Conservation (phyloP, 768 basidiomycete species). For the Hygrophoropsis aurantiaca region DNA sequence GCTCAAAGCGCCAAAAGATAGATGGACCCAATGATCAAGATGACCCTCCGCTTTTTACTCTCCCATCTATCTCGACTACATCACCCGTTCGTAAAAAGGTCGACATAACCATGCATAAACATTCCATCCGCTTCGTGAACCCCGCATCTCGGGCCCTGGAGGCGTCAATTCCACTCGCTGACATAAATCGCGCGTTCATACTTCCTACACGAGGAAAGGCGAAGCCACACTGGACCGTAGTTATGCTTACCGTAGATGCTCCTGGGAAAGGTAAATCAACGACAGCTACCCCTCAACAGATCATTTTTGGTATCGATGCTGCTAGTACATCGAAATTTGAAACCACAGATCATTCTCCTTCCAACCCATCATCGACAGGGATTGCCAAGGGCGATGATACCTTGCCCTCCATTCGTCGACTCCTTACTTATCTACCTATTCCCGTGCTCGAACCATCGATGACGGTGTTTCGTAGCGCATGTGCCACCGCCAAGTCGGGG, state of each 20-base stretch:
- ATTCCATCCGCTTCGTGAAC: constrained; percentile 53
- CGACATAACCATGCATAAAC: constrained; percentile 56
- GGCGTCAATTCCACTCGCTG: constrained; percentile 47
- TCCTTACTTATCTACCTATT: constrained; percentile 50
- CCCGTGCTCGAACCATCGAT: constrained; percentile 49
- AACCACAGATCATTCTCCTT: constrained; percentile 37
- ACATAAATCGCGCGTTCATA: constrained; percentile 62
- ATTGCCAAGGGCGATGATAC: constrained; percentile 55
- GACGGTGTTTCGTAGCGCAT: constrained; percentile 56
- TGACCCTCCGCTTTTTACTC: constrained; percentile 52
- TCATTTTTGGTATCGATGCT: constrained; percentile 75
- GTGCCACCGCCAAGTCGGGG: constrained; percentile 32
- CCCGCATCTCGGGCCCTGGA: constrained; percentile 49
- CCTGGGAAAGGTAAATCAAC: constrained; percentile 44
- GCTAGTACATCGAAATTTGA: constrained; percentile 44
- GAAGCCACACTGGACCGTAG: constrained; percentile 71
- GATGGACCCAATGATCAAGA: constrained; percentile 16
- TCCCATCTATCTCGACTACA: constrained; percentile 66
- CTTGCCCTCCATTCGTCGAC: constrained; percentile 45
- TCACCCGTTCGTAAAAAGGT: constrained; percentile 78
- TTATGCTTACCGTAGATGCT: constrained; percentile 58
- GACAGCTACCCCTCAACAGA: constrained; percentile 41
- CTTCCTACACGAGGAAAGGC: constrained; percentile 73
- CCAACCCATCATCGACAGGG: constrained; percentile 25
- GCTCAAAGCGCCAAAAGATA: constrained; percentile 21